These are phyloP conservation scores for Quercus phellos DNA, from an alignment of 331 rosid species.

Conservation along the genomic window DNA sequence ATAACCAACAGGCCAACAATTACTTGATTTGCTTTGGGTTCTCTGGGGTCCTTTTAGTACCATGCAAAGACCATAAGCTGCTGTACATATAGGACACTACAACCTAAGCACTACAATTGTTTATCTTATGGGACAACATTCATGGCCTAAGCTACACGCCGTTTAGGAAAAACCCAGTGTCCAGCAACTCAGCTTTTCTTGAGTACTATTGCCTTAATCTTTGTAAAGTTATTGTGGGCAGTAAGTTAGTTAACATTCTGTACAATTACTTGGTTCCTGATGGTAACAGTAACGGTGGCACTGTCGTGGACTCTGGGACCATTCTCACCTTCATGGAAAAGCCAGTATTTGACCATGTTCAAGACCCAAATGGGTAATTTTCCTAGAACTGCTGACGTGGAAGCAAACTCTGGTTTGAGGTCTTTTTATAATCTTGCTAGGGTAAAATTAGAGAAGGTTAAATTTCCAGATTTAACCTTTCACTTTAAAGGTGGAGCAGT, in stretches of 20 bases:
- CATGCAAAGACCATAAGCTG: too few species aligned
- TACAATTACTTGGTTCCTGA: slow-evolving; percentile 38
- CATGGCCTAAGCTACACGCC: slow-evolving; percentile 53
- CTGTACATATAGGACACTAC: too few species aligned
- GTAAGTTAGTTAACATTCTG: slow-evolving; percentile 49
- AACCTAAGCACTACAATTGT: too few species aligned
- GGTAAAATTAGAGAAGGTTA: not conserved
- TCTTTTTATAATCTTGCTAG: slow-evolving; percentile 54
- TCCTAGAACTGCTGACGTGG: slow-evolving; percentile 47
- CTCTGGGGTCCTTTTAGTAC: too few species aligned
- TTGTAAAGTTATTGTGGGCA: slow-evolving; percentile 56
- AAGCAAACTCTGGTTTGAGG: slow-evolving; percentile 52
- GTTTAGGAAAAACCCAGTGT: slow-evolving; percentile 44
- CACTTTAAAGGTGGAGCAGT: slow-evolving; percentile 78
- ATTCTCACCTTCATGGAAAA: slow-evolving; percentile 77
- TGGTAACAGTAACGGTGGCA: slow-evolving; percentile 60
- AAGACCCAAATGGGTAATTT: slow-evolving; percentile 50
- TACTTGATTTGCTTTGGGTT: too few species aligned
- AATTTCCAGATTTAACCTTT: slow-evolving; percentile 51
- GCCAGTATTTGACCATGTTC: slow-evolving; percentile 53
- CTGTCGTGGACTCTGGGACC: slow-evolving; percentile 79
- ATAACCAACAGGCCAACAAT: not conserved
- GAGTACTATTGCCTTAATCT: slow-evolving; percentile 63
- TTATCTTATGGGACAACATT: too few species aligned
- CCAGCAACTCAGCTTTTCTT: slow-evolving; percentile 28